Percentiles rank a stretch among this genome's conserved stretches.
Conservation (phyloP, 345 rosid genomes). For the Camelina sativa region DNA sequence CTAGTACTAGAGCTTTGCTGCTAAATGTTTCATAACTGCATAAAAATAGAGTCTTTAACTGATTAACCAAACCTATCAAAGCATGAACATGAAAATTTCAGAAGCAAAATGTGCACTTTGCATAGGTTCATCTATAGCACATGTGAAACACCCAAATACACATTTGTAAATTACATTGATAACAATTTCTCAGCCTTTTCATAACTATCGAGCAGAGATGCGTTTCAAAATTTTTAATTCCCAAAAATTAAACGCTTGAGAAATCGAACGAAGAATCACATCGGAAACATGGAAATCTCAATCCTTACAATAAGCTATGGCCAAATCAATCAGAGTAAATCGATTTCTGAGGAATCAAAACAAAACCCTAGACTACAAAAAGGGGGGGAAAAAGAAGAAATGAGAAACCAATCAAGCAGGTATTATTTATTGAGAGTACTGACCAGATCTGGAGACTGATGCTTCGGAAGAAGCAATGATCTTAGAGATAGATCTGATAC, state of each 20-base stretch:
- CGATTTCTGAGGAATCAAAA: slow-evolving; percentile 20
- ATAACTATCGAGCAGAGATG: neutral
- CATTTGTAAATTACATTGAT: slow-evolving; percentile 2
- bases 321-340: neutral
- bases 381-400: neutral
- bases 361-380: slow-evolving; percentile 14
- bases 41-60: neutral
- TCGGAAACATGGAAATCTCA: neutral
- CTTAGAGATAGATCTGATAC: slow-evolving; percentile 73
- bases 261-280: neutral
- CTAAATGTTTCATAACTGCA: neutral
- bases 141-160: neutral
- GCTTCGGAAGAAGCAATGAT: slow-evolving; percentile 63
- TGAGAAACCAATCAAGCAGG: slow-evolving; percentile 4
- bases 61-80: neutral
- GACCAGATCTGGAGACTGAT: slow-evolving; percentile 65
- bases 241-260: neutral
- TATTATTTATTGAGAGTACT: neutral
- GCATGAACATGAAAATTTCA: neutral
- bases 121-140: neutral
- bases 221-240: too few species aligned
- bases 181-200: neutral
- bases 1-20: neutral
- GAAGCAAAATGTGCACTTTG: neutral
- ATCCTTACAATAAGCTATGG: neutral